Conservation (phyloP, 2,329 filamentous ascomycete genomes). For the Juglanconis oblonga region DNA sequence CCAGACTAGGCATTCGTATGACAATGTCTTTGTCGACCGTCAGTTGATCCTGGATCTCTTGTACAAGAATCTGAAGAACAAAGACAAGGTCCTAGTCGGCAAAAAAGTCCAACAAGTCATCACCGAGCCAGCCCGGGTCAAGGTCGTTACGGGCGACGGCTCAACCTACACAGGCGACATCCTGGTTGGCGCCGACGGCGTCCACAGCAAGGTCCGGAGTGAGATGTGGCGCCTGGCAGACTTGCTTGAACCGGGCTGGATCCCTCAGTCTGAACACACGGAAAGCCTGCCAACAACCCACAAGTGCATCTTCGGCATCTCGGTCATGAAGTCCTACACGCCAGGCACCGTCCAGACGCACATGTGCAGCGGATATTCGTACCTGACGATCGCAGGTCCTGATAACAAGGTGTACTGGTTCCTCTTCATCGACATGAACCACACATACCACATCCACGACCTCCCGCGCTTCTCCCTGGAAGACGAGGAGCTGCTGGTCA, state of each 20-base stretch:
- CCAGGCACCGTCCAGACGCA: too few species aligned
- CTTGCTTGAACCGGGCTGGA: not conserved
- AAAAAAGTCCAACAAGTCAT: slow-evolving; percentile 29
- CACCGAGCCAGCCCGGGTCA: not conserved
- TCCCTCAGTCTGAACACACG: not conserved
- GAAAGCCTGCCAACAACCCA: slow-evolving; percentile 2
- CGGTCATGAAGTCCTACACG: slow-evolving; percentile 13
- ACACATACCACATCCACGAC: slow-evolving; percentile 13
- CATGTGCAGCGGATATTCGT: too few species aligned
- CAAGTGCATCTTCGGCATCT: slow-evolving; percentile 23
- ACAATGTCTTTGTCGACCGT: slow-evolving; percentile 33
- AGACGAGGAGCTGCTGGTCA: slow-evolving; percentile 13
- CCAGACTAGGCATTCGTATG: slow-evolving; percentile 30
- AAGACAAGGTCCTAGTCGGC: slow-evolving; percentile 28
- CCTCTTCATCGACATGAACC: slow-evolving; percentile 13
- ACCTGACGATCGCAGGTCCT: slow-evolving; percentile 18
- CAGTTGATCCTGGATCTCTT: slow-evolving; percentile 32
- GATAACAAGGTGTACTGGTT: slow-evolving; percentile 22
- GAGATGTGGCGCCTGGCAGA: slow-evolving; percentile 21
- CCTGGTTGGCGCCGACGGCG: slow-evolving; percentile 20
- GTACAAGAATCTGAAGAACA: slow-evolving; percentile 32
- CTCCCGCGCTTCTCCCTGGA: slow-evolving; percentile 18
- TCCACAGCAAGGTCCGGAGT: slow-evolving; percentile 12
- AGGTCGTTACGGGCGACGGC: slow-evolving; percentile 14
- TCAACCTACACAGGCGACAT: slow-evolving; percentile 17